Evolutionary conservation across 2,329 filamentous ascomycete species (phyloP).

Genomic region (Rutstroemia sp.): DNA sequence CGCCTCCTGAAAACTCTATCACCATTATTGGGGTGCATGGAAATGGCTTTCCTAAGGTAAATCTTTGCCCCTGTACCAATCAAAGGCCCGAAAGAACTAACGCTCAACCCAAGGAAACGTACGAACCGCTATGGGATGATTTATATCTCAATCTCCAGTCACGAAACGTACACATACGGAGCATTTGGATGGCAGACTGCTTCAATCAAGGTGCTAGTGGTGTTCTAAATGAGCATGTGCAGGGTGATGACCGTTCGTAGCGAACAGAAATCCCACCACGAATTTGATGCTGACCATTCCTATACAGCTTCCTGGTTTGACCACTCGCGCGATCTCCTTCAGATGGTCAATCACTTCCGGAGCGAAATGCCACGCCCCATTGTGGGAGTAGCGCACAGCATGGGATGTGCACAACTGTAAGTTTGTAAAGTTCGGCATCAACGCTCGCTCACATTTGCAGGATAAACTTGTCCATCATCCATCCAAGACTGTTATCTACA

Average conservation of each 20-base stretch:
- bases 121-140: conserved; percentile 88
- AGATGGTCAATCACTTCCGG: conserved; percentile 80
- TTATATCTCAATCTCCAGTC: conserved; percentile 28
- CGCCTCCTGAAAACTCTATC: conserved; percentile 54
- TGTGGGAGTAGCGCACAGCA: conserved; percentile 81
- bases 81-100: neutral
- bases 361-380: conserved; percentile 70
- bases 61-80: neutral
- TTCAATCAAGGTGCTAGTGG: conserved; percentile 77
- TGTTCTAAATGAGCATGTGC: conserved; percentile 62
- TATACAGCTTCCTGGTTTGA: conserved; percentile 57
- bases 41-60: conserved; percentile 85
- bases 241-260: conserved; percentile 69
- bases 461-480: neutral
- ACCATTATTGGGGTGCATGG: conserved; percentile 86
- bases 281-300: neutral
- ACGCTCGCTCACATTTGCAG: neutral
- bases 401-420: conserved; percentile 59
- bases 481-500: neutral
- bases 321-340: conserved; percentile 73
- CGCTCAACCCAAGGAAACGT: conserved; percentile 59
- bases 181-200: conserved; percentile 88
- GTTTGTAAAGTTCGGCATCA: conserved; percentile 43
- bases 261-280: conserved; percentile 28
- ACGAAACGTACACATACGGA: conserved; percentile 53